phyloP scores from a whole-genome alignment of 768 basidiomycete genomes.

The Mycena indigotica region DNA sequence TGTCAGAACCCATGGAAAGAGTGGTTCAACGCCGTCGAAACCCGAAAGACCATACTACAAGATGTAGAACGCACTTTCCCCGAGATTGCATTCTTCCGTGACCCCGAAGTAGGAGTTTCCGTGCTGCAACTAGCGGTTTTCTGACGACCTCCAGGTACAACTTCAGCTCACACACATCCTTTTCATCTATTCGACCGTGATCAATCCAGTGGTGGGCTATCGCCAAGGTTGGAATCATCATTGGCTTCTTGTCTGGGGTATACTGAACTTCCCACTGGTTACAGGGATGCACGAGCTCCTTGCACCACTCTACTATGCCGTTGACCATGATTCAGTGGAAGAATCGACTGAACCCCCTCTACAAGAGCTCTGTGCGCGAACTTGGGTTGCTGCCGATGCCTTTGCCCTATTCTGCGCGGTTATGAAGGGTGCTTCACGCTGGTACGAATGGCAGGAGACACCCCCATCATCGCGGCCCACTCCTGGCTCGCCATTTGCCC shows the following conservation, averaged over 20 bases:
- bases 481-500: slow-evolving; percentile 39
- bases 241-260: background rate
- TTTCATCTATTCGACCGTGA: slow-evolving; percentile 72
- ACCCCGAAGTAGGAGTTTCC: slow-evolving; percentile 41
- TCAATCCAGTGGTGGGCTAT: slow-evolving; percentile 85
- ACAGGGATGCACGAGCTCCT: slow-evolving; percentile 96
- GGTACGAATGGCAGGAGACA: slow-evolving; percentile 73
- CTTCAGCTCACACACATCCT: slow-evolving; percentile 82
- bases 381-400: slow-evolving; percentile 83
- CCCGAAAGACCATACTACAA: slow-evolving; percentile 86
- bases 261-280: slow-evolving; percentile 8
- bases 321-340: slow-evolving; percentile 78
- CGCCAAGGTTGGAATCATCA: slow-evolving; percentile 61
- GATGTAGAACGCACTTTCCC: slow-evolving; percentile 99
- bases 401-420: slow-evolving; percentile 80
- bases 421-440: slow-evolving; percentile 78
- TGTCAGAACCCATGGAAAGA: slow-evolving; percentile 91
- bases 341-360: slow-evolving; percentile 42
- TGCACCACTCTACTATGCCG: slow-evolving; percentile 81
- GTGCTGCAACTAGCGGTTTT: background rate
- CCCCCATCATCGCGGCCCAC: slow-evolving; percentile 19
- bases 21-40: slow-evolving; percentile 89
- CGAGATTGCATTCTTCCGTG: slow-evolving; percentile 91
- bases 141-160: slow-evolving; percentile 47
- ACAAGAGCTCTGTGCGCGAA: slow-evolving; percentile 62